Evolutionary conservation across 345 rosid genomes (phyloP), one percentile per base, ranked within the genome.

Genomic region (Dovyalis caffra): DNA sequence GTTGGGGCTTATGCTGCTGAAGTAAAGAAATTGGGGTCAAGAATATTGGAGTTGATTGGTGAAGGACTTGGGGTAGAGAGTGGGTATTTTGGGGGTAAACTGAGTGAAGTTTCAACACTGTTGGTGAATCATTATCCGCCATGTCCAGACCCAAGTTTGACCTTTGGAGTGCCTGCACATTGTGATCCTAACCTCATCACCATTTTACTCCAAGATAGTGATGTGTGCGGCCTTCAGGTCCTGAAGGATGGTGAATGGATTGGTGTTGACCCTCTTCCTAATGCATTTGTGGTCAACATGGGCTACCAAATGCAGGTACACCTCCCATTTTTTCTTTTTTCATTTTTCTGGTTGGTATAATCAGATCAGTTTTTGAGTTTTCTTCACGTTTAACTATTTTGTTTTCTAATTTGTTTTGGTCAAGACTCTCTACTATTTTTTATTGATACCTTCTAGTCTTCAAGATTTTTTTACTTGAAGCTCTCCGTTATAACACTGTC

Each of bases 71-170:
- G 64, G 35, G 60, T 82, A 9, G 63, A 43, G 8, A 8, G 23
- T 0, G 71, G 53, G 1, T 68, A 60, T n/a, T 70, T 77, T 15
- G 9, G 25, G 6, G 28, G 53, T 23, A 61, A 63, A n/a, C 65
- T 60, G 10, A 66, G 70, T 15, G 47, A 63, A 62, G 37, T 28
- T 18, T 68, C 69, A n/a, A 14, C 68, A 12, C 37, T 84, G 63
- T 31, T 77, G 16, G 45, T 83, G 2, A 81, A 84, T 58, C 47
- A 74, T 67, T 79, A 84, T 53, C 85, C 85, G 0, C 78, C 86
- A 2, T 83, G 84, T 64, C 87, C 86, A 18, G 76, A 82, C 21
- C 87, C 89, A 21, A 79, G 80, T 45, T 66, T 84, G 65, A 76
- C 84, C 47, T 34, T 82, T 10, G 89, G 89, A 76, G 34, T 82